Base-by-base conservation (phyloP, 495 filamentous ascomycete species). In the Penicillium herquei region DNA sequence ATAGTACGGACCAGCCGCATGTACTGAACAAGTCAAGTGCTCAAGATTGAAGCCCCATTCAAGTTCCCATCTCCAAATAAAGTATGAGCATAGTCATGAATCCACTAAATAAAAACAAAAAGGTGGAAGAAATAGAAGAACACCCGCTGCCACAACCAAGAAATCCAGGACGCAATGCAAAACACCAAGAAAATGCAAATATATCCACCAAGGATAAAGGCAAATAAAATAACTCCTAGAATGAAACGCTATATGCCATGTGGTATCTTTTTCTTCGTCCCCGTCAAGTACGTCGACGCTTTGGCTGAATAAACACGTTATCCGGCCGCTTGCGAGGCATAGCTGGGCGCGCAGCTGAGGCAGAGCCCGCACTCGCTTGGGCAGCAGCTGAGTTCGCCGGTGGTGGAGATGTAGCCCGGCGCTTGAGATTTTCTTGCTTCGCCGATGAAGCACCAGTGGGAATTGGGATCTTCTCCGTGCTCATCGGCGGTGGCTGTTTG, bases 261-360 rank as follows among this genome's bases (percentile, higher is more conserved):
- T 7, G 21, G 18, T 16, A 51, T 6, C 10, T 14, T 16, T 7
- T 14, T 35, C 9, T 37, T 16, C 26, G 3, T 9, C 8, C 3
- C 5, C 16, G 42, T 60, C 47, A 69, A 9, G 51, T 43, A 7
- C 63, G 71, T 47, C 63, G 71, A 14, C 68, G 70, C 54, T 74
- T 76, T 8, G 71, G 69, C 17, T 70, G 74, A 39, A 77, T 73
- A 57, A 78, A 76, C 2, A 76, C 57, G 53, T 61, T 73, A 2
- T 68, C 52, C 6, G 69, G 61, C 45, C 74, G 62, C 49, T 72
- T 74, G 17, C 69, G 68, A 34, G 70, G 54, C 4, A 65, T 42
- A 34, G 58, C 52, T 12, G 58, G 66, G 14, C 68, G 68, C 7
- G 63, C 53, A 6, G 63, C 55, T 6, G 63, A n/a, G 12, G 41